These are phyloP conservation scores for Babesia ovis DNA, from an alignment of 169 alveolate species.

Conservation along the genomic window DNA sequence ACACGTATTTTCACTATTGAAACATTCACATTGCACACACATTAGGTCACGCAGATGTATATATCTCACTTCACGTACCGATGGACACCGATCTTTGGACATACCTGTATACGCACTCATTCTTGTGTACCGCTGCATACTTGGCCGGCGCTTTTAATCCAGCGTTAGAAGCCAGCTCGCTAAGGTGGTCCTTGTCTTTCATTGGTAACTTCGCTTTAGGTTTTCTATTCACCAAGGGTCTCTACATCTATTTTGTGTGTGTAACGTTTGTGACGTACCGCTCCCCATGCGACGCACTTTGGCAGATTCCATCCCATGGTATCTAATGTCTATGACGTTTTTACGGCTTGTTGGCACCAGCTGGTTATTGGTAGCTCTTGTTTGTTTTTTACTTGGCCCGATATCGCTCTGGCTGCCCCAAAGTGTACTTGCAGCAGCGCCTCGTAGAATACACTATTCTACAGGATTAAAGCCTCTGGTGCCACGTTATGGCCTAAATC, in stretches of 20 bases:
- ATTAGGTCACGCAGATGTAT: not conserved
- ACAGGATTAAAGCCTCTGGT: too few species aligned
- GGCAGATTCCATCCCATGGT: conserved; percentile 1
- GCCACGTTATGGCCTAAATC: too few species aligned
- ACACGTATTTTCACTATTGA: too few species aligned
- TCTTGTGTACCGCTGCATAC: conserved; percentile 18
- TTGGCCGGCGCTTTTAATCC: conserved; percentile 15
- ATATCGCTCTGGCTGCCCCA: not conserved
- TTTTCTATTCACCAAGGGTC: not conserved
- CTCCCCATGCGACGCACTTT: not conserved
- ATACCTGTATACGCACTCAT: conserved; percentile 41
- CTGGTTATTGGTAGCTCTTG: not conserved
- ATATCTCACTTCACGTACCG: not conserved
- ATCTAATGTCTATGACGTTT: not conserved
- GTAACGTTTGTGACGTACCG: not conserved
- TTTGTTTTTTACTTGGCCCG: not conserved
- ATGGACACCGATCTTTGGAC: not conserved
- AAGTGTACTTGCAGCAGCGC: not conserved
- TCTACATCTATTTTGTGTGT: not conserved
- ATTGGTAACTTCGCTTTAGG: not conserved
- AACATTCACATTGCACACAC: not conserved
- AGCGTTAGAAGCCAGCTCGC: not conserved
- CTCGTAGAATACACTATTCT: not conserved
- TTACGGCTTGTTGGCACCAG: not conserved
- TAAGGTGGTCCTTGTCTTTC: not conserved